A percentile compares a stretch with the other conserved stretches of the same genome.
Evolutionary conservation across 768 basidiomycete species (phyloP).

Genomic region (Lactarius hengduanensis): DNA sequence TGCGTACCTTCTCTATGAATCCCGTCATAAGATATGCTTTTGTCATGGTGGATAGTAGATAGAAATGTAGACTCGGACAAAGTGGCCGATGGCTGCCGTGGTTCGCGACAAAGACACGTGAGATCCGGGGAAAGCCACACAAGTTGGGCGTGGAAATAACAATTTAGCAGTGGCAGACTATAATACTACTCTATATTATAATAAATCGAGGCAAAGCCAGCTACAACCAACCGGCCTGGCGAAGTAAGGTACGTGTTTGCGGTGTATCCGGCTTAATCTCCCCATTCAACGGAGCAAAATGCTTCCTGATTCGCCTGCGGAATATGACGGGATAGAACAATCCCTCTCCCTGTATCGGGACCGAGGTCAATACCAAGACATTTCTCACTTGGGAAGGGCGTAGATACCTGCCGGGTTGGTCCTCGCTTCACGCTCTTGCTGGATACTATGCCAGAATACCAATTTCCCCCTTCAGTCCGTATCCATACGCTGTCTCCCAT

Average conservation of each 20-base stretch:
- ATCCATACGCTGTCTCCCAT: slow-evolving; percentile 26
- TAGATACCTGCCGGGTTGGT: slow-evolving; percentile 24
- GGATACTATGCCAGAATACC: slow-evolving; percentile 25
- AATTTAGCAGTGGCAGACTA: not conserved
- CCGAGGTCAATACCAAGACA: not conserved
- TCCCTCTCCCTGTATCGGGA: slow-evolving; percentile 19
- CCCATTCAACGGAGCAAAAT: slow-evolving; percentile 34
- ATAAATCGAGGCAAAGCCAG: not conserved
- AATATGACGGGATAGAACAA: slow-evolving; percentile 28
- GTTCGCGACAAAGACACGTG: not conserved
- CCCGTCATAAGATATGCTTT: slow-evolving; percentile 83
- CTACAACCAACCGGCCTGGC: slow-evolving; percentile 21
- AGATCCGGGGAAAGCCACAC: not conserved
- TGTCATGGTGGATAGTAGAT: slow-evolving; percentile 55
- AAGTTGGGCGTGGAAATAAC: not conserved
- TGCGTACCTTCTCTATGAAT: slow-evolving; percentile 69
- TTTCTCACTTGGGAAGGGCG: not conserved
- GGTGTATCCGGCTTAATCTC: slow-evolving; percentile 36
- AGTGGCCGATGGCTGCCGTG: not conserved
- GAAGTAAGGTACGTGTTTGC: slow-evolving; percentile 30
- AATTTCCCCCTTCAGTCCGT: slow-evolving; percentile 26
- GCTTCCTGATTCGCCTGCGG: slow-evolving; percentile 21
- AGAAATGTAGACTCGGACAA: slow-evolving; percentile 1
- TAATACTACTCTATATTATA: not conserved
- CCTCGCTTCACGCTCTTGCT: slow-evolving; percentile 23